Base-by-base conservation (phyloP, 441 rosid species). In the Corymbia citriodora region DNA sequence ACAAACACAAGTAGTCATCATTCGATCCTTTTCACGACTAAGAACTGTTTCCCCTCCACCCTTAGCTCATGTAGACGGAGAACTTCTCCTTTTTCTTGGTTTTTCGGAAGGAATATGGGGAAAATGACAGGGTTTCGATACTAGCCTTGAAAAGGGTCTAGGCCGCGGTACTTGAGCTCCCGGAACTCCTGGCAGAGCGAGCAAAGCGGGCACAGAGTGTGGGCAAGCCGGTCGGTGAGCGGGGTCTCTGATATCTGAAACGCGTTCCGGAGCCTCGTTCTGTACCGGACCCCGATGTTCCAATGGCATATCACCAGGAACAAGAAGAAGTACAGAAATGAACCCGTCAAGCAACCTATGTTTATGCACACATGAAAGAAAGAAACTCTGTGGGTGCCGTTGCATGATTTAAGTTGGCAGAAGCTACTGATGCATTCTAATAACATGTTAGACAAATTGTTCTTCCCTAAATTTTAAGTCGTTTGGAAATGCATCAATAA, bases 101-200 rank as follows among this genome's bases (percentile, higher is more conserved):
- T 59, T 59, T 10, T 59, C 7, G 3, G n/a, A 13, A 0, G 14
- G 25, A 59, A 59, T 59, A 59, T 14, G n/a, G 15, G 68, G n/a
- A 6, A 27, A 61, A 61, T 6, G 68, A 8, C 8, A 21, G 25
- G 5, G 23, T 45, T 19, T 49, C 11, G 23, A 45, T 17, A 21
- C 29, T 61, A n/a, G 52, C 91, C 91, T 50, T 13, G 52, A 33
- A 89, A 90, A 19, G 91, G 89, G 79, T 90, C 91, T 12, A 83
- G 52, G 59, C 70, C 25, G 2, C 87, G 65, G 6, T 87, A 2
- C 3, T 90, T 63, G 31, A 90, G 89, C 88, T 90, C 91, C 65
- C 91, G 81, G 52, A 90, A 87, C 63, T 90, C 91, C 63, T 90
- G 89, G 88, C 91, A 87, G 8, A 90, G 89, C 4, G 91, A 55